Percentiles rank a stretch among this genome's conserved stretches.
phyloP scores from a whole-genome alignment of 1,284 basidiomycete species.

The Hypsizygus ulmarius region DNA sequence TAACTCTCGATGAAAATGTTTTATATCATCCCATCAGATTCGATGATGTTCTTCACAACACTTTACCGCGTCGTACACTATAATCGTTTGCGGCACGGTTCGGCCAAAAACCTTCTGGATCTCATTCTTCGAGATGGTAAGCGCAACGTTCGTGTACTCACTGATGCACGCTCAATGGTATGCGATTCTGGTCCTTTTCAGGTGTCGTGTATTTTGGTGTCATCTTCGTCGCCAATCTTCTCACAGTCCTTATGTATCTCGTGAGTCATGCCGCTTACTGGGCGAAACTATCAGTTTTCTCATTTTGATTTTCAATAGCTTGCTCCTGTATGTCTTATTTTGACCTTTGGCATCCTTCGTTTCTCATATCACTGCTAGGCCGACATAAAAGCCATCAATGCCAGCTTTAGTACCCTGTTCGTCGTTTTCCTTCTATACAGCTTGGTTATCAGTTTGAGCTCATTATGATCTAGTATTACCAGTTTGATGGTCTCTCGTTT shows the following conservation, averaged over 20 bases:
- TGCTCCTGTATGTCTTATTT: conserved; percentile 24
- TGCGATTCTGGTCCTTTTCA: conserved; percentile 2
- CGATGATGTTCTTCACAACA: conserved; percentile 31
- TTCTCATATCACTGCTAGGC: conserved; percentile 16
- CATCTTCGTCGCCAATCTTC: conserved; percentile 30
- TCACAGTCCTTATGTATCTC: conserved; percentile 29
- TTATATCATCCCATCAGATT: conserved; percentile 21
- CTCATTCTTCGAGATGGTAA: conserved; percentile 33
- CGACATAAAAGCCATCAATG: conserved; percentile 32
- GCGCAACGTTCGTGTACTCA: conserved; percentile 1
- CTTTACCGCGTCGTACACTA: conserved; percentile 23
- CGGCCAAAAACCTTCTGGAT: conserved; percentile 21
- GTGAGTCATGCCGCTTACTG: conserved; percentile 18
- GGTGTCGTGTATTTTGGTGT: conserved; percentile 32
- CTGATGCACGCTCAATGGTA: background rate
- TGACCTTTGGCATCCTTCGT: background rate
- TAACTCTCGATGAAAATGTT: background rate
- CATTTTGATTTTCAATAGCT: conserved; percentile 17
- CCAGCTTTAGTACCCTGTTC: conserved; percentile 33
- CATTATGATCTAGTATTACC: conserved; percentile 14
- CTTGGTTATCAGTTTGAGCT: background rate
- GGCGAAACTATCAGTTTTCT: background rate
- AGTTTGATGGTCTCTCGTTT: conserved; percentile 23
- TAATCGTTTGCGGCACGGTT: conserved; percentile 19
- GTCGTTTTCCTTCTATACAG: background rate